phyloP scores from a whole-genome alignment of 441 rosid species.

The Cnidoscolus chayamansa region DNA sequence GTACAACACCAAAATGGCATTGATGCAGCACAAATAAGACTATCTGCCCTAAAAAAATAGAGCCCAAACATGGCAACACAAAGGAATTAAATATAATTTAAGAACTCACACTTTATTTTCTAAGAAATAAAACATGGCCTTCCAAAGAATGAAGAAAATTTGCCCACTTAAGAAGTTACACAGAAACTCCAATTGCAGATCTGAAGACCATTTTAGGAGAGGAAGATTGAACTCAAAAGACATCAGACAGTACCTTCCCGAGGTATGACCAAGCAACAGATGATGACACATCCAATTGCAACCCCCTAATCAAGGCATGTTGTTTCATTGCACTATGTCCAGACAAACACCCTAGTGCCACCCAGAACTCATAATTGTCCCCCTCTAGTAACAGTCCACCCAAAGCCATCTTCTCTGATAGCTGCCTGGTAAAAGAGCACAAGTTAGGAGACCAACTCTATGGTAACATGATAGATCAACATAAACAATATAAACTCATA shows the following conservation, averaged over 20 bases:
- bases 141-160: background rate
- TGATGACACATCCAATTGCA: conserved; percentile 82
- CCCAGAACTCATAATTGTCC: conserved; percentile 77
- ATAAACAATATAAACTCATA: conserved; percentile 21
- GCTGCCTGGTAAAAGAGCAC: conserved; percentile 58
- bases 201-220: background rate
- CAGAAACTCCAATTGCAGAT: background rate
- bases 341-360: conserved; percentile 79
- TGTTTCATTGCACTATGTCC: conserved; percentile 63
- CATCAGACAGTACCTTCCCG: conserved; percentile 62
- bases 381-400: conserved; percentile 87
- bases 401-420: conserved; percentile 84
- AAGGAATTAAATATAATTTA: background rate
- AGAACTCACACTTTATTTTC: background rate
- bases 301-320: conserved; percentile 81
- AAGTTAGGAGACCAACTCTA: conserved; percentile 25
- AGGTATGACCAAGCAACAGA: conserved; percentile 91
- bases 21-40: background rate
- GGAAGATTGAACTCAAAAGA: conserved; percentile 10
- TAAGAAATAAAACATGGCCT: background rate
- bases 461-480: conserved; percentile 24
- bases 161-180: background rate
- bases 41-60: background rate
- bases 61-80: conserved; percentile 5
- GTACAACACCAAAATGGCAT: background rate